Evolutionary conservation across 257 asterid species (phyloP), one percentile per base, ranked within the genome.

Genomic region (Parsonsia alboflavescens): DNA sequence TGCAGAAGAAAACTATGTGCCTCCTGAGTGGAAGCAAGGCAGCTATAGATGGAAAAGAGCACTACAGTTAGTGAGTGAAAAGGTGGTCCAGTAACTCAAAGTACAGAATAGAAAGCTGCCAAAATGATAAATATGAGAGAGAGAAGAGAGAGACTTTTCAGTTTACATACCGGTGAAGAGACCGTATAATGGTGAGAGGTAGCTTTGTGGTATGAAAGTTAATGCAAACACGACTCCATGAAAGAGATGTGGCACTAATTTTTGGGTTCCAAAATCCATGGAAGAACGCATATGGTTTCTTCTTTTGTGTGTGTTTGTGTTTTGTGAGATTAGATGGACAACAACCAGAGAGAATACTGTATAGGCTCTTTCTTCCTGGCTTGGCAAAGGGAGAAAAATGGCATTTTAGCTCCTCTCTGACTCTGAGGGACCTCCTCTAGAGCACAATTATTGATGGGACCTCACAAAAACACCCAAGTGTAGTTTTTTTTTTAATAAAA

Each of bases 101-200:
- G 77, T 72, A 75, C 76, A 80, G 65, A 70, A 68, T 70, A 24
- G 80, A 79, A 81, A 78, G 85, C 84, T 79, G 82, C 86, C 83
- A 77, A 77, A 61, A 42, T 73, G 73, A 83, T 77, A 73, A 67
- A 75, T 64, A 42, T 61, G 65, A 59, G 67, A 79, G 75, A 76
- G 81, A 63, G 66, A 63, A 41, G 69, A 59, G 66, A 79, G 73
- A 76, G 74, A 58, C 30, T 30, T 41, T 12, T 61, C 70, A 30
- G 48, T 17, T 42, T 22, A 26, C 59, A 41, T 26, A 73, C 56
- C 21, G 26, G 26, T 41, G 75, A 65, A 30, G 59, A 68, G 57
- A 69, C 76, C 73, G 54, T 68, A 46, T 52, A 58, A 8, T 66
- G 77, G 69, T 44, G 62, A 46, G 33, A 28, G 64, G 41, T 41